Conservation (phyloP, 352 stramenopile genomes). For the Pythium phragmiticola region DNA sequence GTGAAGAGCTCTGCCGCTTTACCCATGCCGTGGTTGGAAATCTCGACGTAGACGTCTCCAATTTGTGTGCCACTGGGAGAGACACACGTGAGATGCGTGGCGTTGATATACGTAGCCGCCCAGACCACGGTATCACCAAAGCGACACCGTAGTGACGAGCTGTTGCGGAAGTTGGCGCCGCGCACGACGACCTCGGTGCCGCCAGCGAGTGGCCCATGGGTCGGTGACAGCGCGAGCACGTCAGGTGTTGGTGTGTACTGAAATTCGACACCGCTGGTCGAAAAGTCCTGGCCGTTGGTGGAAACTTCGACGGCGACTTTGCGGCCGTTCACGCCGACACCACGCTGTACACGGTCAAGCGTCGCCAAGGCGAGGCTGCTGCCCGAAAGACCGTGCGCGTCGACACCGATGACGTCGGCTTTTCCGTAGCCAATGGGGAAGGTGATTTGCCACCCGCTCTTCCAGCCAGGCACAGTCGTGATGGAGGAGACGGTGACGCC, state of each 20-base stretch:
- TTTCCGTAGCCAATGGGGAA: slow-evolving; percentile 38
- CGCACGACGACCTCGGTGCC: slow-evolving; percentile 79
- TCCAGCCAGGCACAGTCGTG: slow-evolving; percentile 22
- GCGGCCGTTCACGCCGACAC: slow-evolving; percentile 42
- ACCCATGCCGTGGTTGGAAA: slow-evolving; percentile 65
- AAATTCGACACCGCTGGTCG: slow-evolving; percentile 50
- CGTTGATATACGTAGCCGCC: slow-evolving; percentile 60
- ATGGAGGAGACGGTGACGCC: slow-evolving; percentile 48
- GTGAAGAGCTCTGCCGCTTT: slow-evolving; percentile 38
- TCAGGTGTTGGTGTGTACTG: slow-evolving; percentile 64
- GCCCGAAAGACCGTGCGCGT: slow-evolving; percentile 24
- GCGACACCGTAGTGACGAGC: slow-evolving; percentile 55
- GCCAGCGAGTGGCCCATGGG: slow-evolving; percentile 75
- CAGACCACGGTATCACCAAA: slow-evolving; percentile 55
- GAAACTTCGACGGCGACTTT: slow-evolving; percentile 87
- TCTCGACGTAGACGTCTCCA: slow-evolving; percentile 54
- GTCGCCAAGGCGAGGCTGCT: slow-evolving; percentile 20
- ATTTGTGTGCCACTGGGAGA: slow-evolving; percentile 39
- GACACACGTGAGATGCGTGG: slow-evolving; percentile 66
- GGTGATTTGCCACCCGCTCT: slow-evolving; percentile 47
- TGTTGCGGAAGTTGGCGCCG: slow-evolving; percentile 78
- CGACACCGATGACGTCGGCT: slow-evolving; percentile 36
- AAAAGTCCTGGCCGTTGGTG: slow-evolving; percentile 83
- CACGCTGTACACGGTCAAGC: slow-evolving; percentile 33
- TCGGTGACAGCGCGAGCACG: slow-evolving; percentile 57